Base-by-base conservation (phyloP, 139 green algal species). In the Pleodorina starrii region DNA sequence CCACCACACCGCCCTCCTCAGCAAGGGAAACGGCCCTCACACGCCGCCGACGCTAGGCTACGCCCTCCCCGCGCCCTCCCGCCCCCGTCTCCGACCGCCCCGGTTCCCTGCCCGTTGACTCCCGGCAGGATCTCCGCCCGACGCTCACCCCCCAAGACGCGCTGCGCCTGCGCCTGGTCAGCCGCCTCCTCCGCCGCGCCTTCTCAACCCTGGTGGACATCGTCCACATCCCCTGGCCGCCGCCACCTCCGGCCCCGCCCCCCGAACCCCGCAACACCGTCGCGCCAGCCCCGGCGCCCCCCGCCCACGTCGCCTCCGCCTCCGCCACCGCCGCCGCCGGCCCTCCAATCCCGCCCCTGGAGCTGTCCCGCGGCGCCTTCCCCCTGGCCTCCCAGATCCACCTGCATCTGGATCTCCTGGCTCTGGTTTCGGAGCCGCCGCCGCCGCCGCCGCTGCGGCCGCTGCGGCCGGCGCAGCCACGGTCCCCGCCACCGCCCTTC, bases 371-470 rank as follows among this genome's bases (percentile, higher is more conserved):
- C 48, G 57, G 48, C 32, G 76, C 50, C 29, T 71, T 84, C 21
- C 76, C 46, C 12, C 32, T 6, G 0, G 76, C 46, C 17, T 21
- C 17, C 14, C 76, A 84, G n/a, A 14, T 71, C 5, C 57, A 75
- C 42, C 11, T 86, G 16, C 54, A 86, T 10, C 21, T 86, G 40
- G 79, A 86, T 27, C 12, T 75, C 40, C 36, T 75, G 38, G 38
- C 79, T 2, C 9, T 85, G 36, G 74, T 9, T 10, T n/a, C 44
- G 25, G 29, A 63, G 3, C 29, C 27, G 17, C 44, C n/a, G 44
- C 74, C 44, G 74, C 69, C n/a, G n/a, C n/a, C n/a, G n/a, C n/a
- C n/a, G n/a, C n/a, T n/a, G n/a, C n/a, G n/a, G n/a, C n/a, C n/a
- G n/a, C n/a, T n/a, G n/a, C n/a, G n/a, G n/a, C n/a, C n/a, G n/a